Conservation (phyloP, 495 filamentous ascomycete genomes). For the Aspergillus indologenus region DNA sequence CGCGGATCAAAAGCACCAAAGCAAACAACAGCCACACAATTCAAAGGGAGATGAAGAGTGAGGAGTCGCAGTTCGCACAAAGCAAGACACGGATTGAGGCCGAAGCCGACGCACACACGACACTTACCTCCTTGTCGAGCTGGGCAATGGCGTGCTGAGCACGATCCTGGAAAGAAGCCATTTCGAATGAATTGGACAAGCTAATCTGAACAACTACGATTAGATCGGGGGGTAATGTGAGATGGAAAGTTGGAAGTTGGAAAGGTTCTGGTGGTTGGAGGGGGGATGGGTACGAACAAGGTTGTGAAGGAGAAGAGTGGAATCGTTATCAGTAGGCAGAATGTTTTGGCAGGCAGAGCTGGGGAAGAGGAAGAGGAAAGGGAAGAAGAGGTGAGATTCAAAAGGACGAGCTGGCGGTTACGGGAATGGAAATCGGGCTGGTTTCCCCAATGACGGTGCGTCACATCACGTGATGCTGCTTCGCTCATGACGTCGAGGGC, state of each 20-base stretch:
- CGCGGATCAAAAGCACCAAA: too few relatives aligned
- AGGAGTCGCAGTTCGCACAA: neutral
- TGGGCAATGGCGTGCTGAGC: conserved; percentile 82
- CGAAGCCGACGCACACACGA: conserved; percentile 28
- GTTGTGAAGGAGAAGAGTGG: conserved; percentile 5
- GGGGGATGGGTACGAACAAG: conserved; percentile 4
- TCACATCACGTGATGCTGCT: conserved; percentile 19
- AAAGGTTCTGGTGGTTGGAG: neutral
- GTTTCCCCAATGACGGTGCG: conserved; percentile 17
- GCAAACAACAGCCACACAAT: neutral
- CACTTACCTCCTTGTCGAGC: conserved; percentile 95
- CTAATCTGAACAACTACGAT: neutral
- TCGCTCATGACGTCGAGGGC: conserved; percentile 25
- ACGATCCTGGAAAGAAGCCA: conserved; percentile 84
- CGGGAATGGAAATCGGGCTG: too few relatives aligned
- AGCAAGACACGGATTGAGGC: conserved; percentile 27
- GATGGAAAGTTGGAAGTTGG: conserved; percentile 1
- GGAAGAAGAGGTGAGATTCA: conserved; percentile 16
- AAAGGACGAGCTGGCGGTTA: conserved; percentile 20
- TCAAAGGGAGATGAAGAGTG: neutral
- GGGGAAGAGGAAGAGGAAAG: conserved; percentile 11
- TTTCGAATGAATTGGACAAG: conserved; percentile 27
- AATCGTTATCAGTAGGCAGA: conserved; percentile 9
- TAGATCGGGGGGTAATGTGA: neutral
- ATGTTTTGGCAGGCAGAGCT: neutral